A percentile compares a stretch with the other conserved stretches of the same genome.
Conservation (phyloP, 257 asterid genomes). For the Voacanga thouarsii region DNA sequence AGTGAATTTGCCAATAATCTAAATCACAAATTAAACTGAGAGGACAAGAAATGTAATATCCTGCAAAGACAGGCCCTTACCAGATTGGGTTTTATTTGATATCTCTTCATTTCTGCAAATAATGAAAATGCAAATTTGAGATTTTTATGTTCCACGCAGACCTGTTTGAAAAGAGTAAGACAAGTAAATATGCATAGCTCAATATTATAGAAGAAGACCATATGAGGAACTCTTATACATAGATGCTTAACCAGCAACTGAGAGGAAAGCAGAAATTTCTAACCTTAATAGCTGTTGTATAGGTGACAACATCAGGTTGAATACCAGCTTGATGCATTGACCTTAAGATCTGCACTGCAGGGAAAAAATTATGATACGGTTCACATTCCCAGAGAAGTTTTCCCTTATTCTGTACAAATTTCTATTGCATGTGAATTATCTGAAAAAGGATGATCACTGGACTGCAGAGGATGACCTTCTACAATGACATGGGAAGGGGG, state of each 20-base stretch:
- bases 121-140: conserved; percentile 61
- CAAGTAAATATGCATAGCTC: conserved; percentile 6
- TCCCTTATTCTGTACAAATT: neutral
- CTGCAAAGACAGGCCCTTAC: conserved; percentile 33
- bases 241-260: conserved; percentile 1
- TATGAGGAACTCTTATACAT: conserved; percentile 8
- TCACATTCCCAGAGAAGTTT: neutral
- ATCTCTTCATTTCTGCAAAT: conserved; percentile 72
- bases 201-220: conserved; percentile 12
- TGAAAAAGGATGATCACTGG: neutral
- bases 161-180: conserved; percentile 48
- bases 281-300: conserved; percentile 93
- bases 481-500: neutral
- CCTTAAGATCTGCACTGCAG: conserved; percentile 68
- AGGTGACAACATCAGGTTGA: conserved; percentile 86
- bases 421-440: neutral
- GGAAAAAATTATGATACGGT: conserved; percentile 17
- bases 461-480: neutral
- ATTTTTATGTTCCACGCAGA: conserved; percentile 65
- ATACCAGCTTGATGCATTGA: conserved; percentile 73
- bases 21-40: neutral
- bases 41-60: neutral
- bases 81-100: conserved; percentile 76
- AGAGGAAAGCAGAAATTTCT: conserved; percentile 19
- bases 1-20: neutral